A percentile compares a stretch with the other conserved stretches of the same genome.
Conservation (phyloP, 2,329 filamentous ascomycete genomes). For the Verticillium isaacii region DNA sequence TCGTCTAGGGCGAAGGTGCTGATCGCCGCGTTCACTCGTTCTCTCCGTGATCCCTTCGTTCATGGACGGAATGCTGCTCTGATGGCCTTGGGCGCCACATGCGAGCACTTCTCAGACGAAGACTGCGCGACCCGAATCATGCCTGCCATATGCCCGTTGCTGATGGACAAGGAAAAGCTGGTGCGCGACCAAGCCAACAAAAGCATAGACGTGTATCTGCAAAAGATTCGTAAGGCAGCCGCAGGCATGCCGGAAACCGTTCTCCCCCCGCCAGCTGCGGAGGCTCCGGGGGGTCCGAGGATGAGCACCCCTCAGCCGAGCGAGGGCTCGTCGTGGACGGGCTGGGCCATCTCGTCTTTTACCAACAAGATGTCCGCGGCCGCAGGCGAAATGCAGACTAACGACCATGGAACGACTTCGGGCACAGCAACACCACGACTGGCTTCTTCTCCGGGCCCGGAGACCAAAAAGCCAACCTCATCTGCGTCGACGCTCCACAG, state of each 20-base stretch:
- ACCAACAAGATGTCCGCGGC: constrained; percentile 87
- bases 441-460: constrained; percentile 32
- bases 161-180: constrained; percentile 94
- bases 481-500: constrained; percentile 57
- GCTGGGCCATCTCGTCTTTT: constrained; percentile 98
- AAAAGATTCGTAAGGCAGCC: constrained; percentile 75
- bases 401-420: constrained; percentile 34
- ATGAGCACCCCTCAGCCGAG: constrained; percentile 72
- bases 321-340: constrained; percentile 69
- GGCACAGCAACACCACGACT: constrained; percentile 36
- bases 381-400: constrained; percentile 76
- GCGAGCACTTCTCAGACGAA: constrained; percentile 82
- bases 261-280: constrained; percentile 59
- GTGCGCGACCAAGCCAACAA: constrained; percentile 89
- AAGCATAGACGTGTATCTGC: constrained; percentile 80
- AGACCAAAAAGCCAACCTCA: constrained; percentile 33
- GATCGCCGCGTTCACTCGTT: constrained; percentile 84
- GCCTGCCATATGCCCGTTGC: constrained; percentile 74
- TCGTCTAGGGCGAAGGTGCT: constrained; percentile 84
- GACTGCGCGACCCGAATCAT: constrained; percentile 82
- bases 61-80: constrained; percentile 88
- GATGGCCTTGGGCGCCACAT: constrained; percentile 78
- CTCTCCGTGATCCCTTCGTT: constrained; percentile 88
- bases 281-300: constrained; percentile 54
- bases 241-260: constrained; percentile 74